These are phyloP conservation scores for Oehlia diaphana DNA, from an alignment of 192 early-diverging fungal species.

Conservation along the genomic window DNA sequence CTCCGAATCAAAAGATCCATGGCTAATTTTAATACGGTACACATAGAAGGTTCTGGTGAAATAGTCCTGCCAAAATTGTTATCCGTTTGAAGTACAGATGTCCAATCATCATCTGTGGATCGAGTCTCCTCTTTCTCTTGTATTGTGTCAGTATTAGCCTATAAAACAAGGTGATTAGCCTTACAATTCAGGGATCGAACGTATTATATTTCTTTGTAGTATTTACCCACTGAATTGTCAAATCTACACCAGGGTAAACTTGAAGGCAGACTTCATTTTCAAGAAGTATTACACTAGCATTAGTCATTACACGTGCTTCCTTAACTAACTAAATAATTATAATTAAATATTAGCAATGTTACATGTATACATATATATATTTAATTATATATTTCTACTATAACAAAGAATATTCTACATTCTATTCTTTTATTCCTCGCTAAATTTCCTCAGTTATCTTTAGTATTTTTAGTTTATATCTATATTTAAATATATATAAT, in stretches of 20 bases:
- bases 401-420: too few relatives aligned
- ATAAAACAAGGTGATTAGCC: background rate
- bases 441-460: too few relatives aligned
- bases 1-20: slow-evolving; percentile 26
- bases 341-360: too few relatives aligned
- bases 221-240: slow-evolving; percentile 29
- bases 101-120: background rate
- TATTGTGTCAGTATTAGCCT: slow-evolving; percentile 17
- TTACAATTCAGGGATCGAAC: too few relatives aligned
- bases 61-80: slow-evolving; percentile 3
- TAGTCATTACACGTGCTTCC: slow-evolving; percentile 7
- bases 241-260: slow-evolving; percentile 25
- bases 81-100: background rate
- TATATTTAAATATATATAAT: too few relatives aligned
- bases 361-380: too few relatives aligned
- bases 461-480: too few relatives aligned
- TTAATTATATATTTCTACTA: too few relatives aligned
- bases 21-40: slow-evolving; percentile 22
- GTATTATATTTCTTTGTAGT: background rate
- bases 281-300: slow-evolving; percentile 11
- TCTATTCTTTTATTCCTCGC: too few relatives aligned
- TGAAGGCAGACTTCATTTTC: slow-evolving; percentile 27
- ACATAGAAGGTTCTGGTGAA: slow-evolving; percentile 22
- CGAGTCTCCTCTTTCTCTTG: background rate
- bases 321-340: background rate